phyloP scores from a whole-genome alignment of 1,139 yeast species.

The Pichia sp. region DNA sequence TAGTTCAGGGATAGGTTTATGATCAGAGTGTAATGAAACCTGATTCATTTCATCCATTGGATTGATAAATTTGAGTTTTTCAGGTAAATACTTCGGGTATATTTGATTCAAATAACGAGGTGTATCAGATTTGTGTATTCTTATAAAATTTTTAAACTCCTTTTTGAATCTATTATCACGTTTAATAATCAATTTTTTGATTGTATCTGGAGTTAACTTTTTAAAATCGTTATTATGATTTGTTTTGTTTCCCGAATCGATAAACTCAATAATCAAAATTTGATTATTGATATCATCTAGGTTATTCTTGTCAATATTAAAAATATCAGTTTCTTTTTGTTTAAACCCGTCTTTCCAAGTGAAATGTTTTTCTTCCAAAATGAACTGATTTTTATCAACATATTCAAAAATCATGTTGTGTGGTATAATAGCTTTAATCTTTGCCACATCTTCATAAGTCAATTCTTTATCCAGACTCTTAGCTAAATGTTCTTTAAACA shows the following conservation, averaged over 20 bases:
- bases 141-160: slow-evolving; percentile 40
- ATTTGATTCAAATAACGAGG: slow-evolving; percentile 32
- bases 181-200: slow-evolving; percentile 55
- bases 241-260: slow-evolving; percentile 37
- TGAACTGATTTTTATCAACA: slow-evolving; percentile 64
- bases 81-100: slow-evolving; percentile 43
- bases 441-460: slow-evolving; percentile 51
- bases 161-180: slow-evolving; percentile 49
- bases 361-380: slow-evolving; percentile 42
- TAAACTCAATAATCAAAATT: slow-evolving; percentile 67
- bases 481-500: slow-evolving; percentile 43
- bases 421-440: slow-evolving; percentile 59
- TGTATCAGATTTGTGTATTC: slow-evolving; percentile 30
- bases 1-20: slow-evolving; percentile 37
- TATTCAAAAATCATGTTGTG: slow-evolving; percentile 64
- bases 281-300: slow-evolving; percentile 35
- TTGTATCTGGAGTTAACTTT: slow-evolving; percentile 35
- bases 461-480: slow-evolving; percentile 37
- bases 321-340: slow-evolving; percentile 45
- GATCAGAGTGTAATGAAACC: slow-evolving; percentile 15
- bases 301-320: slow-evolving; percentile 37
- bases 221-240: slow-evolving; percentile 5
- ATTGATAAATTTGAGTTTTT: slow-evolving; percentile 39
- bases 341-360: slow-evolving; percentile 40
- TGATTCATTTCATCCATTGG: slow-evolving; percentile 47